Evolutionary conservation across 2,329 filamentous ascomycete genomes (phyloP), one percentile per base, ranked within the genome.

Genomic region (Hirsutella minnesotensis): DNA sequence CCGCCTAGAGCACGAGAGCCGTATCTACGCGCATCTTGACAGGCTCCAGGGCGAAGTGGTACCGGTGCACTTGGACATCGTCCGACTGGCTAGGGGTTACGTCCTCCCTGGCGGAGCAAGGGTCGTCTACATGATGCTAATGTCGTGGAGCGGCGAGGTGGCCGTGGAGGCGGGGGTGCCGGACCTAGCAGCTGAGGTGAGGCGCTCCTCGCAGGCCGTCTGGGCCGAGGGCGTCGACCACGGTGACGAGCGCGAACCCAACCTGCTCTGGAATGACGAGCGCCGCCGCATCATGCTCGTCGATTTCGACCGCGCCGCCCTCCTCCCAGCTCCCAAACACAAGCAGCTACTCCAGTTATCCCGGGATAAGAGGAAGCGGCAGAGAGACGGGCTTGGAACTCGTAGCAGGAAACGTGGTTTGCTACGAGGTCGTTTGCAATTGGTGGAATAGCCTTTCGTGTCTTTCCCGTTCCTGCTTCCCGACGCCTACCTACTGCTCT

Each of bases 51-150:
- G 53, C 42, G 30, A 45, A 18, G 46, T 40, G 22, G 37, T 45
- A 13, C 39, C 39, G 27, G 39, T 40, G 10, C 18, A 40, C 39
- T 18, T 33, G 4, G 27, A 19, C 18, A 33, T 40, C 19, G 29
- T 40, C n/a, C 13, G 13, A 29, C 27, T 29, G 13, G 27, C 27
- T 29, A 29, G 27, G 27, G 27, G 27, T 29, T 29, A 41, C 20
- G 20, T 48, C 15, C 36, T 55, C 22, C 44, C 48, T 19, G 50
- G 46, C 21, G 45, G 41, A n/a, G 42, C 35, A 9, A 40, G 34
- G 18, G 42, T 51, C 33, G 18, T 49, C 18, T 22, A 50, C 35
- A 51, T 52, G 48, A 47, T 55, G 51, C 45, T 55, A n/a, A 52
- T 55, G 51, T 51, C 49, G 22, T 54, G 52, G 52, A 49, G 20